A percentile compares a stretch with the other conserved stretches of the same genome.
Conservation (phyloP, 2,329 filamentous ascomycete species). For the Madurella mycetomatis region DNA sequence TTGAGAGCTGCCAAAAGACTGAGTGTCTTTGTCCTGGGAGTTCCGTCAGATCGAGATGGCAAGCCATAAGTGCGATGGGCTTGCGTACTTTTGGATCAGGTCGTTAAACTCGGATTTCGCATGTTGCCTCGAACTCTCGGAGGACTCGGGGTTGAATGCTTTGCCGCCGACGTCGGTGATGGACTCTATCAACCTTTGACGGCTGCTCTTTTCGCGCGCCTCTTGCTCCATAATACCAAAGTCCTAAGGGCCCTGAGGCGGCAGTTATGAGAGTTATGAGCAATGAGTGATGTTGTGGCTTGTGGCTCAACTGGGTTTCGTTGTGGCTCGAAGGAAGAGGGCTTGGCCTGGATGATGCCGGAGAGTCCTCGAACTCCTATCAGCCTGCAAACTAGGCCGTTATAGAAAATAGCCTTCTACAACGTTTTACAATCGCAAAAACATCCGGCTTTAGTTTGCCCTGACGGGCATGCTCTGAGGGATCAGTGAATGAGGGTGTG, state of each 20-base stretch:
- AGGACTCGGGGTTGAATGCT: slow-evolving; percentile 44
- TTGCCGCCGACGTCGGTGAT: slow-evolving; percentile 41
- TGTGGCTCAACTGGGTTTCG: no score
- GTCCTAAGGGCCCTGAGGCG: not conserved
- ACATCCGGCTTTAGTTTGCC: not conserved
- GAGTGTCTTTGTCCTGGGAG: slow-evolving; percentile 42
- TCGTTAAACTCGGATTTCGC: slow-evolving; percentile 41
- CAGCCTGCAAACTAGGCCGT: no score
- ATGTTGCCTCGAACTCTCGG: slow-evolving; percentile 29
- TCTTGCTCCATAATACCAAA: slow-evolving; percentile 7
- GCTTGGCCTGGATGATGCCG: no score
- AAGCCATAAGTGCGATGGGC: slow-evolving; percentile 7
- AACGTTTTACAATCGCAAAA: not conserved
- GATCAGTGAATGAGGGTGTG: not conserved
- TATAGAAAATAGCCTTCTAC: not conserved
- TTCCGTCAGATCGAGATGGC: slow-evolving; percentile 26
- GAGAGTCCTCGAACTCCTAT: no score
- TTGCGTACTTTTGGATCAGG: slow-evolving; percentile 46
- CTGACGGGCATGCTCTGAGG: not conserved
- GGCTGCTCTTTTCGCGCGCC: slow-evolving; percentile 21
- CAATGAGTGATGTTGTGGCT: no score
- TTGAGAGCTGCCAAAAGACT: slow-evolving; percentile 58
- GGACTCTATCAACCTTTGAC: slow-evolving; percentile 32
- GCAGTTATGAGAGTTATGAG: not conserved
- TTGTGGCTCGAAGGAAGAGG: no score